phyloP scores from a whole-genome alignment of 2,329 filamentous ascomycete species.

The Colletotrichum eleusines region DNA sequence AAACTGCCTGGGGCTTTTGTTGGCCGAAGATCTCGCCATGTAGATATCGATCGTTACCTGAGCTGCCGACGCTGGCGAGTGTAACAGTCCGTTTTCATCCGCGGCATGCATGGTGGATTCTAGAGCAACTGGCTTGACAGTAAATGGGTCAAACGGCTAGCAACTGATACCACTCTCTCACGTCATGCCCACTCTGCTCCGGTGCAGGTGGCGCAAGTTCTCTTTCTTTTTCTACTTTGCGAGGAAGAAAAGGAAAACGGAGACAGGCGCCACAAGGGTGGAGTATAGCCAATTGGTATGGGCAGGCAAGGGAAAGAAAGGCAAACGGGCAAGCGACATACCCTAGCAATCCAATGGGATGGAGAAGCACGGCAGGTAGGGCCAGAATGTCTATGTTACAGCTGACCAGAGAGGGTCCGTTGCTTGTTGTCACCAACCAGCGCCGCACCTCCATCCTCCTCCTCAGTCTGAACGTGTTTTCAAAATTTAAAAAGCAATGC shows the following conservation, averaged over 20 bases:
- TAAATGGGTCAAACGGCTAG: background rate
- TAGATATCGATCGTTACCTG: background rate
- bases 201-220: background rate
- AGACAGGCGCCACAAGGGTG: background rate
- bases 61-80: background rate
- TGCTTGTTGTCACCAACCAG: background rate
- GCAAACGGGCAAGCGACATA: background rate
- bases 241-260: background rate
- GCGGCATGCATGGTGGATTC: background rate
- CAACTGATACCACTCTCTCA: background rate
- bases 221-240: background rate
- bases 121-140: background rate
- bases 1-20: background rate
- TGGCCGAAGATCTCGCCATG: background rate
- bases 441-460: background rate
- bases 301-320: background rate
- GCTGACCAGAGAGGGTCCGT: background rate
- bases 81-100: constrained; percentile 5
- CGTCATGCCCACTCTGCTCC: background rate
- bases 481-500: background rate
- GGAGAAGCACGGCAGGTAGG: background rate
- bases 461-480: background rate
- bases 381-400: background rate
- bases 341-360: background rate
- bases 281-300: background rate